phyloP scores from a whole-genome alignment of 2,329 filamentous ascomycete genomes.

The Trichoderma simmonsii region DNA sequence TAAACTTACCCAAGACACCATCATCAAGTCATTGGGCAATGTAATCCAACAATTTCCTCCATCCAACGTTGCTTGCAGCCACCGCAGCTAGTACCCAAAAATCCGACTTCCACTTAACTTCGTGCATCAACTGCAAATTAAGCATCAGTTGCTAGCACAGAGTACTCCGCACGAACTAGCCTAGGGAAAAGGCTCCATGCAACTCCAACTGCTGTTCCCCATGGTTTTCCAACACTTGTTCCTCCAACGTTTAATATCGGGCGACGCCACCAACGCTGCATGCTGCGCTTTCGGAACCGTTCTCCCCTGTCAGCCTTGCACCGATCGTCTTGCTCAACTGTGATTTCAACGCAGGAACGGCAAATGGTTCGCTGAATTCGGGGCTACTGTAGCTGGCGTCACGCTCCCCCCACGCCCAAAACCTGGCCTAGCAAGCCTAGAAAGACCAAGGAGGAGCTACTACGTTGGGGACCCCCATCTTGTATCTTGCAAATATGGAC shows the following conservation, averaged over 20 bases:
- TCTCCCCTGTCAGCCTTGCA: conserved; percentile 16
- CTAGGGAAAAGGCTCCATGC: background rate
- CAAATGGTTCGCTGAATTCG: conserved; percentile 5
- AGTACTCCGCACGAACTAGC: background rate
- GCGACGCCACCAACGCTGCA: conserved; percentile 9
- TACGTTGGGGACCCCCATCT: background rate
- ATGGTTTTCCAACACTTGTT: background rate
- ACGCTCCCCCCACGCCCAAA: conserved; percentile 2
- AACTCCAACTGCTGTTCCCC: background rate
- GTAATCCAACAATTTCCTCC: background rate
- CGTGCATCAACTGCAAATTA: background rate
- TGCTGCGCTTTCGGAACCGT: conserved; percentile 6
- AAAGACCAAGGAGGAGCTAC: background rate
- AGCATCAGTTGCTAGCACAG: background rate
- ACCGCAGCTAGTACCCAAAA: background rate
- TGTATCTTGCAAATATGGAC: conserved; percentile 10
- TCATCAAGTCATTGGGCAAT: background rate
- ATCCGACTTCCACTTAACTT: background rate
- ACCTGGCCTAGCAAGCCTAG: background rate
- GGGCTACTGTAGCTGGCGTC: background rate
- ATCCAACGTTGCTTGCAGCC: background rate
- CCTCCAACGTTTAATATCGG: background rate
- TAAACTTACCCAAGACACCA: background rate
- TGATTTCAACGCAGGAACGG: conserved; percentile 15
- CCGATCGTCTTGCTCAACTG: background rate